phyloP scores from a whole-genome alignment of 345 rosid genomes.

The Zanthoxylum bungeanum region DNA sequence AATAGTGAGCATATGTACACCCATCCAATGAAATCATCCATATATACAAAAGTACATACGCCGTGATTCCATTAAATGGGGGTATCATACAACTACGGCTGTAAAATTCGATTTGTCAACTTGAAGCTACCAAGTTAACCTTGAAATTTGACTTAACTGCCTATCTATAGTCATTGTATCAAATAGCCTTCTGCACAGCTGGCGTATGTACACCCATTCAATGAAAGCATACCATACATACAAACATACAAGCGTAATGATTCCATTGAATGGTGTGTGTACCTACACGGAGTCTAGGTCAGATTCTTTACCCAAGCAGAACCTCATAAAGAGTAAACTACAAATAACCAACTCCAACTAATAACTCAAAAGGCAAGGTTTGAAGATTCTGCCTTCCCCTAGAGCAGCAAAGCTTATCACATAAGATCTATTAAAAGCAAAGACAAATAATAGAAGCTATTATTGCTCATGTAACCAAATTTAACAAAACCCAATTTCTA shows the following conservation, averaged over 20 bases:
- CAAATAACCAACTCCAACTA: background rate
- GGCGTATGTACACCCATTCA: background rate
- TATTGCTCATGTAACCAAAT: too few species aligned
- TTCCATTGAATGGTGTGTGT: background rate
- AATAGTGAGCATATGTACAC: background rate
- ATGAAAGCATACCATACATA: background rate
- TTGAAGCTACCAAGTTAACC: background rate
- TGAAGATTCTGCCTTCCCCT: background rate
- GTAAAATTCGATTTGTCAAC: too few species aligned
- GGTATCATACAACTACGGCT: background rate
- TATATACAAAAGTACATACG: background rate
- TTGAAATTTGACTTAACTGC: too few species aligned
- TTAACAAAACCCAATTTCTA: background rate
- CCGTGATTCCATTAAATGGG: background rate
- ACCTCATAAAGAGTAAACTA: background rate
- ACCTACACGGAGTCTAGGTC: background rate
- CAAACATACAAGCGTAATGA: background rate
- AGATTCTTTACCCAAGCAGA: background rate
- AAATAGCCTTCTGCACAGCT: too few species aligned
- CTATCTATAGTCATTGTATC: too few species aligned
- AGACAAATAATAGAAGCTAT: too few species aligned
- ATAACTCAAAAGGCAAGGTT: background rate
- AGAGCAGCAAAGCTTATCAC: constrained; percentile 2
- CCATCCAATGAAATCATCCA: background rate
- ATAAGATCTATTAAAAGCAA: background rate